Percentiles rank a stretch among this genome's conserved stretches.
phyloP scores from a whole-genome alignment of 495 filamentous ascomycete species.

The Apiosordaria backusii region DNA sequence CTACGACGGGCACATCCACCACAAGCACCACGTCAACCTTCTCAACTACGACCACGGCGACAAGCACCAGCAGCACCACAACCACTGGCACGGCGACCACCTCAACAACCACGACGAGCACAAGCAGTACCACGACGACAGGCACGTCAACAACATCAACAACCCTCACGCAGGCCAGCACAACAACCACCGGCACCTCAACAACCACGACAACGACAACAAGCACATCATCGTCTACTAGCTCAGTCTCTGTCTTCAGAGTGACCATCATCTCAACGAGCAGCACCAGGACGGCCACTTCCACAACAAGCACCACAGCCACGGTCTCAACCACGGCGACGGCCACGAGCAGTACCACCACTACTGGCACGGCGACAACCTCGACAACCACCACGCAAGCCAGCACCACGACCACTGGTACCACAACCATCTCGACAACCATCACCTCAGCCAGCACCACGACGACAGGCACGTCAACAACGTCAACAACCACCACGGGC shows the following conservation, averaged over 20 bases:
- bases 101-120: not conserved
- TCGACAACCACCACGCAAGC: not conserved
- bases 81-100: slow-evolving; percentile 1
- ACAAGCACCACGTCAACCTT: not conserved
- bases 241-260: not conserved
- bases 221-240: not conserved
- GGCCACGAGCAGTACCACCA: not conserved
- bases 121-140: not conserved
- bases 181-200: slow-evolving; percentile 1
- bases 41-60: not conserved
- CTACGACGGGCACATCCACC: not conserved
- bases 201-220: slow-evolving; percentile 1
- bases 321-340: not conserved
- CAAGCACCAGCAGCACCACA: not conserved
- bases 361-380: not conserved
- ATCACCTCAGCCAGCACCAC: not conserved
- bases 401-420: not conserved
- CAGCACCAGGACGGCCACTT: not conserved
- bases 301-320: not conserved
- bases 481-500: not conserved
- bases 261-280: not conserved
- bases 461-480: not conserved
- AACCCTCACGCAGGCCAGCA: not conserved
- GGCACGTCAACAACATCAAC: not conserved
- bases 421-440: not conserved